Evolutionary conservation across 2,329 filamentous ascomycete species (phyloP).

Genomic region (Aureobasidium vineae): DNA sequence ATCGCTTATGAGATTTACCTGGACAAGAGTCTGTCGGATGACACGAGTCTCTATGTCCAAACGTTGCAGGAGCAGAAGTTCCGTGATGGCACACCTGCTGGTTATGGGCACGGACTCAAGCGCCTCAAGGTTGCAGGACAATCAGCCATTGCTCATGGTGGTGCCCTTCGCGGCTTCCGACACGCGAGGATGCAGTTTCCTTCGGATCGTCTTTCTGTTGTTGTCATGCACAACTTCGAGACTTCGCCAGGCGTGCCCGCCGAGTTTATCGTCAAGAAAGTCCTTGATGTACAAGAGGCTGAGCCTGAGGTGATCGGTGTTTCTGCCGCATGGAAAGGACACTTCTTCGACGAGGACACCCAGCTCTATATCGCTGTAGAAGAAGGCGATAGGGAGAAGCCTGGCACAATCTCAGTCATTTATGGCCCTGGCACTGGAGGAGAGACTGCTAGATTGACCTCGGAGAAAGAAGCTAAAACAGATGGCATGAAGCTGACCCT

Average conservation of each 20-base stretch:
- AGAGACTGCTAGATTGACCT: conserved; percentile 34
- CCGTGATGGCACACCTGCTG: conserved; percentile 39
- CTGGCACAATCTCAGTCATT: conserved; percentile 36
- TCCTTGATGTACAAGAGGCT: conserved; percentile 34
- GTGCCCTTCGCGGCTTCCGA: conserved; percentile 46
- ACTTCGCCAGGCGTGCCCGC: conserved; percentile 34
- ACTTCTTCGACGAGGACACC: conserved; percentile 43
- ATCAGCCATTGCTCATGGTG: conserved; percentile 42
- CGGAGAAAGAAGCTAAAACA: conserved; percentile 31
- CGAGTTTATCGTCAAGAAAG: conserved; percentile 37
- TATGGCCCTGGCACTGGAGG: conserved; percentile 33
- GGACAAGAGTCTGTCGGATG: conserved; percentile 37
- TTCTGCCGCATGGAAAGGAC: conserved; percentile 37
- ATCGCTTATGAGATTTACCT: conserved; percentile 48
- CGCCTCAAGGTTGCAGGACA: conserved; percentile 35
- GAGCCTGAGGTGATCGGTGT: conserved; percentile 27
- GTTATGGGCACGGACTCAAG: conserved; percentile 43
- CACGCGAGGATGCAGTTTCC: conserved; percentile 41
- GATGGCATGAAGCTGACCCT: conserved; percentile 35
- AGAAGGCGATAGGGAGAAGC: conserved; percentile 30
- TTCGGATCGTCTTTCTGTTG: conserved; percentile 40
- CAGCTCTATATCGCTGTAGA: conserved; percentile 38
- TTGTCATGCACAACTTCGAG: conserved; percentile 46
- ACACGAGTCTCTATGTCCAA: conserved; percentile 40
- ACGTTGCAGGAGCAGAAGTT: conserved; percentile 36